Conservation (phyloP, 2,329 filamentous ascomycete genomes). For the Alternaria novae-zelandiae region DNA sequence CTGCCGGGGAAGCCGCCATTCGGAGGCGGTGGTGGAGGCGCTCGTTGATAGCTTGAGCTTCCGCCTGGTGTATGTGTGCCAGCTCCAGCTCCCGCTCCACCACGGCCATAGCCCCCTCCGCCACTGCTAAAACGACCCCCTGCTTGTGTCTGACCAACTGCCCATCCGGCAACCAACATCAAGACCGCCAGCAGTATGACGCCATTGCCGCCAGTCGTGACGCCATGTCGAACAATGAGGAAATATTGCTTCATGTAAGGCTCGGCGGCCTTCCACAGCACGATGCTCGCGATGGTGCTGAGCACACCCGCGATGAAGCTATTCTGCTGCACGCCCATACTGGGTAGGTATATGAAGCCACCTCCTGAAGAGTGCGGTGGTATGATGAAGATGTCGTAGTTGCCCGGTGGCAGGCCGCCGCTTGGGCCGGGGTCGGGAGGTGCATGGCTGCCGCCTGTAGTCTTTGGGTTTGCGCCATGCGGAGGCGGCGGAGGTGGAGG, state of each 20-base stretch:
- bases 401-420: slow-evolving; percentile 78
- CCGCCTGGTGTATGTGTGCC: slow-evolving; percentile 31
- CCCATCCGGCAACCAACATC: slow-evolving; percentile 81
- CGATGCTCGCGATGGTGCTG: slow-evolving; percentile 74
- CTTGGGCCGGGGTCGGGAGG: slow-evolving; percentile 19
- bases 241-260: slow-evolving; percentile 79
- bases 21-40: slow-evolving; percentile 36
- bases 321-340: slow-evolving; percentile 82
- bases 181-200: slow-evolving; percentile 74
- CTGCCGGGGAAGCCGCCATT: slow-evolving; percentile 42
- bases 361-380: slow-evolving; percentile 87
- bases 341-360: slow-evolving; percentile 94
- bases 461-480: slow-evolving; percentile 79
- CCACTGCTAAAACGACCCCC: slow-evolving; percentile 52
- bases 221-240: slow-evolving; percentile 67
- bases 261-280: slow-evolving; percentile 74
- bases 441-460: slow-evolving; percentile 46
- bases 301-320: slow-evolving; percentile 90
- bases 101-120: slow-evolving; percentile 31
- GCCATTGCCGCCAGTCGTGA: slow-evolving; percentile 67
- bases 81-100: slow-evolving; percentile 39
- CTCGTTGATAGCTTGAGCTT: slow-evolving; percentile 37
- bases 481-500: slow-evolving; percentile 82
- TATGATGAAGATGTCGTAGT: slow-evolving; percentile 97
- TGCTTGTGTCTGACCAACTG: slow-evolving; percentile 69